Evolutionary conservation across 768 basidiomycete species (phyloP).

Genomic region (Russula dissimulans): DNA sequence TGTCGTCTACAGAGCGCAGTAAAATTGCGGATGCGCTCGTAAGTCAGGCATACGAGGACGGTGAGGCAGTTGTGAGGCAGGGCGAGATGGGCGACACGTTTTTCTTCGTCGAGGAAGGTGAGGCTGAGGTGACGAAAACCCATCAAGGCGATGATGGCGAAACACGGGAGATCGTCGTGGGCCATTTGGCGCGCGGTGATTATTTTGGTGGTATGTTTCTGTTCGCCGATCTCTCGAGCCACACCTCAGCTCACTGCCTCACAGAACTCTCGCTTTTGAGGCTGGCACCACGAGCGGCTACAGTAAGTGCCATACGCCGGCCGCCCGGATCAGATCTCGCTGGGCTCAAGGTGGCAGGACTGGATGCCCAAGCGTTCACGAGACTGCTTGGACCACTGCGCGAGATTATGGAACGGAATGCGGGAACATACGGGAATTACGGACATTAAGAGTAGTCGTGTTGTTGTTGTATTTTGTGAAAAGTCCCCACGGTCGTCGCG

Average conservation of each 20-base stretch:
- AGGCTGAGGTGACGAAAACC: slow-evolving; percentile 77
- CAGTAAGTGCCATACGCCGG: slow-evolving; percentile 71
- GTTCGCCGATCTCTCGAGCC: not conserved
- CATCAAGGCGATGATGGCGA: slow-evolving; percentile 51
- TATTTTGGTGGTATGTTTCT: slow-evolving; percentile 85
- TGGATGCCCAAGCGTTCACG: slow-evolving; percentile 91
- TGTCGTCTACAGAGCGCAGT: slow-evolving; percentile 83
- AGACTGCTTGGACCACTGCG: slow-evolving; percentile 85
- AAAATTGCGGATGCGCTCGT: slow-evolving; percentile 96
- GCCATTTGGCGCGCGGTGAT: slow-evolving; percentile 77
- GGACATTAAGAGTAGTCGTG: not conserved
- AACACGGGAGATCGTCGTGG: slow-evolving; percentile 59
- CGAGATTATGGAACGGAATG: slow-evolving; percentile 87
- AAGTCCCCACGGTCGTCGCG: not conserved
- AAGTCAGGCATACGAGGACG: slow-evolving; percentile 71
- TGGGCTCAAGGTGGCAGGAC: slow-evolving; percentile 85
- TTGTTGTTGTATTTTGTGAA: not conserved
- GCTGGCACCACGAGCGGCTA: slow-evolving; percentile 88
- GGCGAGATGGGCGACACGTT: slow-evolving; percentile 97
- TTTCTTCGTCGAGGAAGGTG: slow-evolving; percentile 94
- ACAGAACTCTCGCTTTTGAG: slow-evolving; percentile 87
- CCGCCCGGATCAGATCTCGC: slow-evolving; percentile 34
- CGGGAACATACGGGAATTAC: slow-evolving; percentile 50
- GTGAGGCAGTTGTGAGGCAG: slow-evolving; percentile 80
- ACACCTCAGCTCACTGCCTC: slow-evolving; percentile 8